Base-by-base conservation (phyloP, 1,284 basidiomycete species). In the Leucoagaricus sp. region DNA sequence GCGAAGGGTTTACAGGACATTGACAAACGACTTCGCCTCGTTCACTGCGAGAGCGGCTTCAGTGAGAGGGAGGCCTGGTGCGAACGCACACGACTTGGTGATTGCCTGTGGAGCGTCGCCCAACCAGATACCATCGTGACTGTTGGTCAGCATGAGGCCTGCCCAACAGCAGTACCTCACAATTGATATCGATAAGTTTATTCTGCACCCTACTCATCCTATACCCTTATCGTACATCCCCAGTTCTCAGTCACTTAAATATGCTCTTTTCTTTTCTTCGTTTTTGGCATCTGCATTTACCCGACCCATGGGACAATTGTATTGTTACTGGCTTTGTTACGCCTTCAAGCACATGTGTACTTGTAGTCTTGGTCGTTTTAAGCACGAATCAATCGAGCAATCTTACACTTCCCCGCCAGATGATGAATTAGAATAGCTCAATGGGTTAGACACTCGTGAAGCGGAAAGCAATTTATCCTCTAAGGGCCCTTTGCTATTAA, bases 101-200 rank as follows among this genome's bases (percentile, higher is more conserved):
- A 50, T 5, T 56, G 55, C 29, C 49, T 56, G 13, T 56, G 55
- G 55, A 45, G 21, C 21, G 40, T 51, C 34, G 55, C 55, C 36
- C 48, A 49, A 40, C 41, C 55, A 28, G 55, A 56, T 42, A 34
- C 36, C 1, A 56, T 56, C 15, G 41, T 51, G 10, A 10, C 48
- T 23, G 48, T 51, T n/a, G 53, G 53, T 5, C 38, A 44, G 2
- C 13, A 6, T 25, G 31, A 47, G 21, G 19, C 23, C 12, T 36
- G 12, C 9, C 12, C n/a, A n/a, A n/a, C n/a, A n/a, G n/a, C n/a
- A n/a, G 31, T 13, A 29, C 38, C 38, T 17, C 31, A 12, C 15
- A 4, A n/a, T n/a, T n/a, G n/a, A n/a, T n/a, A n/a, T n/a, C n/a
- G n/a, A n/a, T n/a, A n/a, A n/a, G n/a, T n/a, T n/a, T n/a, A n/a